A percentile compares a stretch with the other conserved stretches of the same genome.
These are phyloP conservation scores for Penicillium nordicum DNA, from an alignment of 2,329 filamentous ascomycete genomes.

Conservation along the genomic window DNA sequence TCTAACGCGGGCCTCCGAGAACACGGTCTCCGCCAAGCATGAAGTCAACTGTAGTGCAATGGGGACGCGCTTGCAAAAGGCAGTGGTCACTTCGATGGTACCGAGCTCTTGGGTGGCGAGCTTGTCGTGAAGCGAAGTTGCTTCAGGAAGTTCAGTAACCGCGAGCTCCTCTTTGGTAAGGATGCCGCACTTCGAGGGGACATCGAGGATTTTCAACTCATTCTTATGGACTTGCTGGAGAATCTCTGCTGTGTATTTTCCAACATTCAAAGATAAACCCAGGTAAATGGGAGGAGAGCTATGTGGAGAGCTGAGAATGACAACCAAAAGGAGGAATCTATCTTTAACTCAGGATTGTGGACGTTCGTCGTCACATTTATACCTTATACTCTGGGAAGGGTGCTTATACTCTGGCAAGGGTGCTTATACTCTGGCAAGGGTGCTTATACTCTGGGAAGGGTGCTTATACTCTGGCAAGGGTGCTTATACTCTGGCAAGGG, in stretches of 20 bases:
- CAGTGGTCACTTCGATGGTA: background rate
- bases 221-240: background rate
- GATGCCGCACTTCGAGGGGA: background rate
- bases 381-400: background rate
- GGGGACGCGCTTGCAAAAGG: conserved; percentile 40
- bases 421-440: background rate
- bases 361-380: background rate
- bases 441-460: background rate
- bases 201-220: background rate
- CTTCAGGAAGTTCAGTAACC: background rate
- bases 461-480: background rate
- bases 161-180: background rate
- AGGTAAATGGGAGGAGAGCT: background rate
- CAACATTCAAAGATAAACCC: background rate
- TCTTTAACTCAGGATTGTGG: background rate
- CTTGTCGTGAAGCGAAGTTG: background rate
- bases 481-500: background rate
- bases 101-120: background rate
- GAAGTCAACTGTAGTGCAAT: conserved; percentile 32
- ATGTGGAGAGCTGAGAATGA: background rate
- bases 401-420: background rate
- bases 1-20: conserved; percentile 28
- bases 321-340: background rate
- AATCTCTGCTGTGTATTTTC: background rate
- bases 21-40: conserved; percentile 36